Evolutionary conservation across 1,284 basidiomycete species (phyloP), one percentile per base, ranked within the genome.

Genomic region (Naganishia sp.): DNA sequence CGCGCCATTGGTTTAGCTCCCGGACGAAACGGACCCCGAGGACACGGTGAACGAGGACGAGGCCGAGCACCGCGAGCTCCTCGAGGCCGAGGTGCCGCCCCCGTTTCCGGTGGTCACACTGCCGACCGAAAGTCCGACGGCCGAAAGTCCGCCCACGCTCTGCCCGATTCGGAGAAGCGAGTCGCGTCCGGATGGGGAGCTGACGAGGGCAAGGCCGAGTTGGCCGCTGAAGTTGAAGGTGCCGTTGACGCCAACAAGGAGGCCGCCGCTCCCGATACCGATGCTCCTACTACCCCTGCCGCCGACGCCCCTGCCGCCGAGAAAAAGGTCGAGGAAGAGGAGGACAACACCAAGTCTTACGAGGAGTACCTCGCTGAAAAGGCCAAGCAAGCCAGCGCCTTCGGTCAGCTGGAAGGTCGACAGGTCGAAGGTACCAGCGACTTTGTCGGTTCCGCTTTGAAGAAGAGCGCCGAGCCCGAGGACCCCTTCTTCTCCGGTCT

Each of bases 181-280:
- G 81, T 94, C 72, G 88, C 90, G 78, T 90, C 92, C 78, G 89
- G 88, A 71, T 96, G 92, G 92, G 92, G 92, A 71, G 90, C 89
- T 67, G 90, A 92, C 73, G 90, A 94, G 74, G 90, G 88, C 74
- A 83, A 83, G 71, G 84, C 83, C 52, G 93, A 95, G 80, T 82
- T 88, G 73, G 74, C 81, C 69, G 80, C 79, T 73, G 81, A 80
- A 71, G 76, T 76, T 65, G 79, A 81, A 71, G 82, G 82, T 58
- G 80, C 73, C 7, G 66, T 58, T 52, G 71, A 72, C 35, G 70
- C 72, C 67, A 74, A 75, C 71, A 82, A 81, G 62, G 80, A 78
- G 66, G 80, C 78, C 67, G 81, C 73, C 65, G 71, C 71, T 51
- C 73, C 76, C 42, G 54, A 71, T 55, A 75, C 74, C 56, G 75